Conservation (phyloP, 225 moss, liverwort and hornwort genomes). For the Climacium dendroides region DNA sequence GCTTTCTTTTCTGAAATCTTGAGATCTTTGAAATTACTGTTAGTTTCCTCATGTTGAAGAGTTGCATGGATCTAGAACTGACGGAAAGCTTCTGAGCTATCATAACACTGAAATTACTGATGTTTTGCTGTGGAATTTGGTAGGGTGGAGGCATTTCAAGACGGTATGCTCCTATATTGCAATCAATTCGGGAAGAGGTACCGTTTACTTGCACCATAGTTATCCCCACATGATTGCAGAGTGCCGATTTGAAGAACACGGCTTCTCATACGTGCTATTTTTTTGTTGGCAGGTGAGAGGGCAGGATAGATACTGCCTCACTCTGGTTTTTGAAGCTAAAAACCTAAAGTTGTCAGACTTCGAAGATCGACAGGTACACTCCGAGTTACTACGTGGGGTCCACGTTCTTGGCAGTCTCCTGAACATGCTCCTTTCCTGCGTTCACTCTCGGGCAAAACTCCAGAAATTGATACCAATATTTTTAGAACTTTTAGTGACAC, state of each 20-base stretch:
- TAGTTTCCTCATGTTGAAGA: not conserved
- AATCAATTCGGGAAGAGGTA: constrained; percentile 91
- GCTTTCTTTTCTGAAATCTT: not conserved
- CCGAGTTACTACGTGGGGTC: not conserved
- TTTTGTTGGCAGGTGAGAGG: constrained; percentile 59
- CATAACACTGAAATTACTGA: not conserved
- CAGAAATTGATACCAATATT: not conserved
- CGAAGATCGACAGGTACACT: constrained; percentile 72
- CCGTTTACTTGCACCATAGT: not conserved
- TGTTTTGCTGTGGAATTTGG: not conserved
- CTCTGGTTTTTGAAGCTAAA: constrained; percentile 74
- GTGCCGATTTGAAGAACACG: not conserved
- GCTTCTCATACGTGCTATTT: not conserved
- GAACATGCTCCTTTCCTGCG: not conserved
- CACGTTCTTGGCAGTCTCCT: not conserved
- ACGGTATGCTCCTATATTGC: constrained; percentile 71
- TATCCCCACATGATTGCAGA: not conserved
- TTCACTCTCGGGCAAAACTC: not conserved
- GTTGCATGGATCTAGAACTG: not conserved
- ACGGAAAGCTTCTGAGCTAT: not conserved
- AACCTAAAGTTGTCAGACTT: constrained; percentile 73
- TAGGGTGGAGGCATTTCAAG: constrained; percentile 86
- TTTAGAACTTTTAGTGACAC: not conserved
- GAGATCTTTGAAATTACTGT: not conserved
- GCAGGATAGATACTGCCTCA: constrained; percentile 62